Conservation (phyloP, 1,139 yeast species). For the Yamadazyma buinensis region DNA sequence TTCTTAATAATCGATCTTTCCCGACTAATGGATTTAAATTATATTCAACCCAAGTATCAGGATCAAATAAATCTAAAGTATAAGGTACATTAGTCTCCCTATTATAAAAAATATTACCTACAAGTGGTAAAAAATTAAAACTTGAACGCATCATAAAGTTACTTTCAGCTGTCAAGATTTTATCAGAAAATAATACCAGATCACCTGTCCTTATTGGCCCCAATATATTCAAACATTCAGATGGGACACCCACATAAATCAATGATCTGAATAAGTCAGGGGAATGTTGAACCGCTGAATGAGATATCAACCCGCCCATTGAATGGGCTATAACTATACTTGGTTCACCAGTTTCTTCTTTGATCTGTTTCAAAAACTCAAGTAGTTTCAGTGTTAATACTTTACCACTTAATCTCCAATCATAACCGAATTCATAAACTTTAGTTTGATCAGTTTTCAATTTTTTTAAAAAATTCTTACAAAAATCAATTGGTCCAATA, state of each 20-base stretch:
- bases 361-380: slow-evolving; percentile 41
- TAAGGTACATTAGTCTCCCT: slow-evolving; percentile 52
- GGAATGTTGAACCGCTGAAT: slow-evolving; percentile 65
- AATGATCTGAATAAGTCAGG: slow-evolving; percentile 71
- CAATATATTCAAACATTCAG: slow-evolving; percentile 77
- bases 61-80: slow-evolving; percentile 73
- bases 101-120: slow-evolving; percentile 72
- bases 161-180: slow-evolving; percentile 72
- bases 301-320: slow-evolving; percentile 89
- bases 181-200: slow-evolving; percentile 68
- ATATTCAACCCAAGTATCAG: slow-evolving; percentile 74
- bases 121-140: slow-evolving; percentile 69
- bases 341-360: slow-evolving; percentile 45
- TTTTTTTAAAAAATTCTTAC: slow-evolving; percentile 56
- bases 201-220: slow-evolving; percentile 87
- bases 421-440: slow-evolving; percentile 79
- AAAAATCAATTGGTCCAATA: slow-evolving; percentile 84
- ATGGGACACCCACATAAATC: slow-evolving; percentile 79
- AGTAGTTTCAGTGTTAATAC: slow-evolving; percentile 44
- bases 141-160: slow-evolving; percentile 88
- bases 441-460: slow-evolving; percentile 57
- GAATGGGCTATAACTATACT: slow-evolving; percentile 79
- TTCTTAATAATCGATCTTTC: slow-evolving; percentile 25
- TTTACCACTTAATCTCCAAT: slow-evolving; percentile 80
- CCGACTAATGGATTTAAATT: slow-evolving; percentile 74